Evolutionary conservation across 441 rosid species (phyloP).

Genomic region (Syzygium syzygioides): DNA sequence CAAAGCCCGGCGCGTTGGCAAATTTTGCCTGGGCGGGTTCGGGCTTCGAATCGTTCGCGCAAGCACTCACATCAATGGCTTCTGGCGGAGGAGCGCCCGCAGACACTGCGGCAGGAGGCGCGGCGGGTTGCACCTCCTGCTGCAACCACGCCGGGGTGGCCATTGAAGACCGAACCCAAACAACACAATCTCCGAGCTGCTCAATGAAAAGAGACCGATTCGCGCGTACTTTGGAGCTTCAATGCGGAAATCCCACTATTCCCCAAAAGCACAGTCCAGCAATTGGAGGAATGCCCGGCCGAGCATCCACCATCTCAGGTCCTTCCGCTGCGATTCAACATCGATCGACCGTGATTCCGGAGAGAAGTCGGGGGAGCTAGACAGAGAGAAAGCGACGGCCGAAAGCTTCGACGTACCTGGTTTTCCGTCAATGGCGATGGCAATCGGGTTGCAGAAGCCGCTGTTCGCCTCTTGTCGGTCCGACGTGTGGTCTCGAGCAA

Average conservation of each 20-base stretch:
- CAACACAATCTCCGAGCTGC: neutral
- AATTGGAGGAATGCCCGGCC: neutral
- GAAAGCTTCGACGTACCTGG: neutral
- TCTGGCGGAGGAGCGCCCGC: neutral
- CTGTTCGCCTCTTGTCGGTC: neutral
- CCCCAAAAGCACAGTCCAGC: neutral
- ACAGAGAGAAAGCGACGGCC: neutral
- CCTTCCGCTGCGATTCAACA: neutral
- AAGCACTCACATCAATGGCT: neutral
- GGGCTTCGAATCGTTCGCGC: neutral
- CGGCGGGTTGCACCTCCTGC: slow-evolving; percentile 8
- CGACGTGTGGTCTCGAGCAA: neutral
- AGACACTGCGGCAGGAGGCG: slow-evolving; percentile 1
- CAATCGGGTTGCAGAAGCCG: neutral
- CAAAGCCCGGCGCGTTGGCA: slow-evolving; percentile 7
- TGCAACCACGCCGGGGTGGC: slow-evolving; percentile 17
- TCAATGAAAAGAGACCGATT: neutral
- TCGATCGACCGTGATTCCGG: neutral
- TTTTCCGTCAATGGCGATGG: neutral
- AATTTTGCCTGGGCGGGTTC: slow-evolving; percentile 8
- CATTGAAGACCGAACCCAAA: neutral
- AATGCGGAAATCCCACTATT: neutral
- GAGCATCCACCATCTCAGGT: neutral
- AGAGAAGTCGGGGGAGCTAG: neutral
- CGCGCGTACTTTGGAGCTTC: neutral